These are phyloP conservation scores for Ceratobasidium theobromae DNA, from an alignment of 1,284 basidiomycete genomes.

Conservation along the genomic window DNA sequence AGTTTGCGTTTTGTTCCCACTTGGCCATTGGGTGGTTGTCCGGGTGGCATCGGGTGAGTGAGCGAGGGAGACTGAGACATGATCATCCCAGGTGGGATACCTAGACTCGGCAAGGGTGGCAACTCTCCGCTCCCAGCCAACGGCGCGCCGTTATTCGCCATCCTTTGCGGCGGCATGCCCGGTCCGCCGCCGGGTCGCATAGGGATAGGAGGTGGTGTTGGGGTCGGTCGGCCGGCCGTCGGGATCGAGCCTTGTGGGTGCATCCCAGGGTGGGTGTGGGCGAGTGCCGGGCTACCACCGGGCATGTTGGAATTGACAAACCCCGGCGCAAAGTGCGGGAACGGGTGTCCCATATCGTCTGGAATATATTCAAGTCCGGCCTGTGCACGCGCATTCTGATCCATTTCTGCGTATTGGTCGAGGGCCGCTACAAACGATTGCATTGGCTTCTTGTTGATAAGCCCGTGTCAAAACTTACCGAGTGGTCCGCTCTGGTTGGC, in stretches of 20 bases:
- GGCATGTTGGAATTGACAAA: neutral
- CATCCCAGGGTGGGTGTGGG: conserved; percentile 22
- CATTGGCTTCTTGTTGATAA: neutral
- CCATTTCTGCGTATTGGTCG: conserved; percentile 7
- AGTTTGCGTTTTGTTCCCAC: conserved; percentile 7
- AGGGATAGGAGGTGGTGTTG: neutral
- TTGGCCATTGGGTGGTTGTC: conserved; percentile 2
- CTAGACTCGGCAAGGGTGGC: conserved; percentile 10
- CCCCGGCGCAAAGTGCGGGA: conserved; percentile 1
- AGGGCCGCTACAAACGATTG: neutral
- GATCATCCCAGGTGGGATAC: neutral
- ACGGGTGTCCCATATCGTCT: neutral
- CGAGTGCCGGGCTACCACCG: neutral
- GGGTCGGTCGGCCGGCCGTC: conserved; percentile 2
- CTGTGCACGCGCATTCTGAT: neutral
- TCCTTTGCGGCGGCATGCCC: neutral
- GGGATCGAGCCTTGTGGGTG: conserved; percentile 4
- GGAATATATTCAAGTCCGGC: neutral
- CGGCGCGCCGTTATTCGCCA: neutral
- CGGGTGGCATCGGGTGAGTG: neutral
- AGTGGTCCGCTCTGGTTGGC: conserved; percentile 4
- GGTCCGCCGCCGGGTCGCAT: neutral
- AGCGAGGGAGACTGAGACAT: conserved; percentile 15
- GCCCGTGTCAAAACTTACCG: neutral
- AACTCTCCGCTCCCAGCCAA: conserved; percentile 13